Evolutionary conservation across 768 basidiomycete genomes (phyloP).

Genomic region (Hygrophorus pudorinus): DNA sequence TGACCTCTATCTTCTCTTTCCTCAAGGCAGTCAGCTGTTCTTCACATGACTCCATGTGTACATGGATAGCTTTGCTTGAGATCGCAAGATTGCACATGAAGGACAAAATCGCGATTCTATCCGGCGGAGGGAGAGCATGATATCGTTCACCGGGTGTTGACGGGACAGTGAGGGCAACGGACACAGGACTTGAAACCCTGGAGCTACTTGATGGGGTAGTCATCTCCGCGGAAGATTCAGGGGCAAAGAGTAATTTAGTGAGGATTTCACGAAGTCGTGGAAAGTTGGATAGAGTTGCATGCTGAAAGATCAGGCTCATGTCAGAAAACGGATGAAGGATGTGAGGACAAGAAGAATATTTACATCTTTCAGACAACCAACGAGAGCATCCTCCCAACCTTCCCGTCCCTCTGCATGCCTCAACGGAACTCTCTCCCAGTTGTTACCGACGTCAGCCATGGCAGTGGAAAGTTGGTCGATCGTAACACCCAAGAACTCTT

Average conservation of each 20-base stretch:
- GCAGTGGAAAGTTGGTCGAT: constrained; percentile 55
- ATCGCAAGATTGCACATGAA: constrained; percentile 88
- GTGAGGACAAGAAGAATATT: constrained; percentile 21
- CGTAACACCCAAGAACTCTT: constrained; percentile 42
- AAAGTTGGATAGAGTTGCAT: constrained; percentile 63
- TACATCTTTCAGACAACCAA: constrained; percentile 86
- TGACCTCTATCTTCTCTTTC: constrained; percentile 94
- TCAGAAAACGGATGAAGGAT: constrained; percentile 3
- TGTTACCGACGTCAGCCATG: constrained; percentile 76
- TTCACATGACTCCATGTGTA: constrained; percentile 86
- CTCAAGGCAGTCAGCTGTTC: constrained; percentile 82
- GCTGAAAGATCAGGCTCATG: constrained; percentile 30
- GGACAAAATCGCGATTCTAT: constrained; percentile 76
- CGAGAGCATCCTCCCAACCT: constrained; percentile 87
- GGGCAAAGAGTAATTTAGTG: constrained; percentile 63
- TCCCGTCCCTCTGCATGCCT: constrained; percentile 64
- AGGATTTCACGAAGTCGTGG: constrained; percentile 64
- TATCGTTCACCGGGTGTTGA: constrained; percentile 64
- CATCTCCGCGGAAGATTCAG: constrained; percentile 37
- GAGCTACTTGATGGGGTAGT: constrained; percentile 37
- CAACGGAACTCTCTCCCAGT: constrained; percentile 75
- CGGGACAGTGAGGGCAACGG: constrained; percentile 27
- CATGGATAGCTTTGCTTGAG: constrained; percentile 81
- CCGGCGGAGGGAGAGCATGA: constrained; percentile 55
- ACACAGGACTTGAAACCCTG: constrained; percentile 36